Conservation (phyloP, 805 yeast genomes). For the Yamadazyma kitorensis region DNA sequence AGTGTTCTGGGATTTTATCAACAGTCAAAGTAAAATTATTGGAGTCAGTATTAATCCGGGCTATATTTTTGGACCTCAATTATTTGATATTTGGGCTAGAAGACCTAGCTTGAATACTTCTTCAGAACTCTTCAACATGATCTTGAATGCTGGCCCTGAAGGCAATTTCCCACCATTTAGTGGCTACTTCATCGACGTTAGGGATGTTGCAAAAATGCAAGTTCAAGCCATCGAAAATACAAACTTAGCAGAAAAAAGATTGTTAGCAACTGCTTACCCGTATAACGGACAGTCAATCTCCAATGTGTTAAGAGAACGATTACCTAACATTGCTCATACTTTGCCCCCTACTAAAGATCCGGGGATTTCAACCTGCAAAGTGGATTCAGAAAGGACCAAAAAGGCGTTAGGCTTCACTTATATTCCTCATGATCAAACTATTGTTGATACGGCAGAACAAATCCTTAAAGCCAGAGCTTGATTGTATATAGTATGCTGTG, state of each 20-base stretch:
- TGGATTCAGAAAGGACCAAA: slow-evolving; percentile 29
- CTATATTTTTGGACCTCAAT: slow-evolving; percentile 52
- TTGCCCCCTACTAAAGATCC: too few relatives aligned
- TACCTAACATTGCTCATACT: too few relatives aligned
- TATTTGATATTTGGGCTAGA: slow-evolving; percentile 31
- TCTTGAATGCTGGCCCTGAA: slow-evolving; percentile 16
- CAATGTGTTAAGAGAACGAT: too few relatives aligned
- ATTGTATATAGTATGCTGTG: too few relatives aligned
- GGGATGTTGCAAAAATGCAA: slow-evolving; percentile 38
- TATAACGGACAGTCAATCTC: too few relatives aligned
- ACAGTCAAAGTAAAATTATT: slow-evolving; percentile 31
- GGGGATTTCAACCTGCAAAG: too few relatives aligned
- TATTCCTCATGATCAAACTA: slow-evolving; percentile 33
- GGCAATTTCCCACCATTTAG: slow-evolving; percentile 13
- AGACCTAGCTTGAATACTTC: slow-evolving; percentile 21
- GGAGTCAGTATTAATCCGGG: slow-evolving; percentile 41
- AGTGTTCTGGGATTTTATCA: slow-evolving; percentile 52
- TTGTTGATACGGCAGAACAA: slow-evolving; percentile 41
- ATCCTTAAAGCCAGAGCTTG: slow-evolving; percentile 10
- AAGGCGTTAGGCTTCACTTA: slow-evolving; percentile 34
- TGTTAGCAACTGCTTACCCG: too few relatives aligned
- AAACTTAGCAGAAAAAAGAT: slow-evolving; percentile 26
- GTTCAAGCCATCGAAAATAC: slow-evolving; percentile 20
- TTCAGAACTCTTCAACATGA: slow-evolving; percentile 26
- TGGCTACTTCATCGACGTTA: slow-evolving; percentile 36